phyloP scores from a whole-genome alignment of 2,329 filamentous ascomycete genomes.

The Ophidiomyces ophidiicola region DNA sequence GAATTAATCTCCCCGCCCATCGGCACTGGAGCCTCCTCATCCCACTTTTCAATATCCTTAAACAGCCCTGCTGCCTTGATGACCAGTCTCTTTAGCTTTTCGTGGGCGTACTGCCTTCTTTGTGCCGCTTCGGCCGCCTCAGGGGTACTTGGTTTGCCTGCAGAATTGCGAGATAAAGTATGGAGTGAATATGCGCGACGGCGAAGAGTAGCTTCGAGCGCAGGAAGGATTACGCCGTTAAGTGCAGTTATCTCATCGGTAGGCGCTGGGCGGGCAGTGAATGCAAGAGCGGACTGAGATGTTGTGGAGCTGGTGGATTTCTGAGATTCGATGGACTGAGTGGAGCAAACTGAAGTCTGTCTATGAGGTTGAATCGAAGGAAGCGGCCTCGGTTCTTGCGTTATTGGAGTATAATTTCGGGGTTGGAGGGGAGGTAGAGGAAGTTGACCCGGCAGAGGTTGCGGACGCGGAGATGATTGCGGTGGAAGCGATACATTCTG shows the following conservation, averaged over 20 bases:
- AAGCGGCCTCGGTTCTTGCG: constrained; percentile 9
- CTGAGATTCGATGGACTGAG: constrained; percentile 4
- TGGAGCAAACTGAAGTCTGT: constrained; percentile 7
- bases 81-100: constrained; percentile 68
- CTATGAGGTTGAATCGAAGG: neutral
- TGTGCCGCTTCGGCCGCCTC: constrained; percentile 41
- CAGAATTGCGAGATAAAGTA: constrained; percentile 22
- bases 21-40: constrained; percentile 74
- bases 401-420: constrained; percentile 15
- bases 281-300: constrained; percentile 12
- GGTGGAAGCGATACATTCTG: constrained; percentile 12
- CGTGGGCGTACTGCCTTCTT: constrained; percentile 64
- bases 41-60: constrained; percentile 78
- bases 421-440: constrained; percentile 22
- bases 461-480: constrained; percentile 11
- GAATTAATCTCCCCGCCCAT: constrained; percentile 86
- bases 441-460: constrained; percentile 17
- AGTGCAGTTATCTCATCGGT: constrained; percentile 62
- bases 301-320: constrained; percentile 5
- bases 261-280: constrained; percentile 14
- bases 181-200: constrained; percentile 53
- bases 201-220: constrained; percentile 79
- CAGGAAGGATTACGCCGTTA: constrained; percentile 83
- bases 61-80: constrained; percentile 73
- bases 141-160: constrained; percentile 41